A percentile compares a stretch with the other conserved stretches of the same genome.
Evolutionary conservation across 768 basidiomycete species (phyloP).

Genomic region (Boletus pseudo-olivaceus): DNA sequence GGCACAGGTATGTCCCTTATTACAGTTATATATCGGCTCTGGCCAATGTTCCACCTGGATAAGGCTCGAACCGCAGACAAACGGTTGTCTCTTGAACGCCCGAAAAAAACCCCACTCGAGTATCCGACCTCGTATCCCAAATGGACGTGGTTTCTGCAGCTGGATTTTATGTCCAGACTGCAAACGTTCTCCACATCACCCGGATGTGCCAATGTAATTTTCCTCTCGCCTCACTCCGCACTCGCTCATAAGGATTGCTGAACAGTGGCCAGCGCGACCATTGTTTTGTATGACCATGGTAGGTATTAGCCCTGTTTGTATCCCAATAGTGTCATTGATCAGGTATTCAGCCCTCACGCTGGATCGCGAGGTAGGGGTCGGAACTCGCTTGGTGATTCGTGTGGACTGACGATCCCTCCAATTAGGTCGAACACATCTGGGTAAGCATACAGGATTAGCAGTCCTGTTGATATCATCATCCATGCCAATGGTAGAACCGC

Average conservation of each 20-base stretch:
- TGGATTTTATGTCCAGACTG: neutral
- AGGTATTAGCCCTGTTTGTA: neutral
- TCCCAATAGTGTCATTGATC: neutral
- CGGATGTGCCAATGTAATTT: conserved; percentile 12
- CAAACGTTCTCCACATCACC: conserved; percentile 1
- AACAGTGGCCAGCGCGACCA: conserved; percentile 4
- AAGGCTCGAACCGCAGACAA: too few relatives aligned
- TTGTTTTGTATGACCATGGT: conserved; percentile 22
- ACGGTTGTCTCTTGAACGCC: too few relatives aligned
- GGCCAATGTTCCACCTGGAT: too few relatives aligned
- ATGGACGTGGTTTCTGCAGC: neutral
- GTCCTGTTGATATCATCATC: neutral
- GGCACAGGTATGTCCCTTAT: too few relatives aligned
- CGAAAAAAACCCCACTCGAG: too few relatives aligned
- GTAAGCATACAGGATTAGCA: neutral
- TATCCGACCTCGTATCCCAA: neutral
- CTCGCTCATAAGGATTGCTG: neutral
- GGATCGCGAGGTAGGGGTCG: conserved; percentile 14
- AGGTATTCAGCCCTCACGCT: conserved; percentile 11
- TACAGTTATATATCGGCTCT: too few relatives aligned
- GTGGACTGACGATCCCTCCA: neutral
- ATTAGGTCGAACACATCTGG: conserved; percentile 22
- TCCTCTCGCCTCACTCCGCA: neutral
- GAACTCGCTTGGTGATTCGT: neutral
- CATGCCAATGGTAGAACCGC: conserved; percentile 2